These are phyloP conservation scores for Psilocybe tampanensis DNA, from an alignment of 768 basidiomycete genomes.

Conservation along the genomic window DNA sequence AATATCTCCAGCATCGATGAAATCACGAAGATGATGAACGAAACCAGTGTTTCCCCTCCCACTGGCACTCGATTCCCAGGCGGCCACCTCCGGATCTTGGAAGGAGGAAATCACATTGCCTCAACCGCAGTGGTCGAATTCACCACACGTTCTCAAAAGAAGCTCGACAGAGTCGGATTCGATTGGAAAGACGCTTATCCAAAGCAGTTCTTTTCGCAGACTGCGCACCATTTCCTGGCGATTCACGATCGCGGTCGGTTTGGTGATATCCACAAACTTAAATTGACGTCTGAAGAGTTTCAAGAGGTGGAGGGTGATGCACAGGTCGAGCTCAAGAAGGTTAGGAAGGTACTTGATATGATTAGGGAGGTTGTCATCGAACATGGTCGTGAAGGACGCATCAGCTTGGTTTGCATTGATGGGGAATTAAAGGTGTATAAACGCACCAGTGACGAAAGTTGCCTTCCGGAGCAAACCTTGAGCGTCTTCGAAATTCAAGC, in stretches of 20 bases:
- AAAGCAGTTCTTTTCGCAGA: slow-evolving; percentile 72
- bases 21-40: slow-evolving; percentile 34
- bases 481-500: slow-evolving; percentile 29
- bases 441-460: slow-evolving; percentile 43
- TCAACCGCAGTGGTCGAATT: slow-evolving; percentile 48
- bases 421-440: slow-evolving; percentile 52
- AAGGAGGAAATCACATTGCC: slow-evolving; percentile 39
- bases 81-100: slow-evolving; percentile 25
- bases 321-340: slow-evolving; percentile 37
- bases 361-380: slow-evolving; percentile 53
- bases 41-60: slow-evolving; percentile 29
- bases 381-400: slow-evolving; percentile 51
- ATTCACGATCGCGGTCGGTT: slow-evolving; percentile 60
- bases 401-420: slow-evolving; percentile 56
- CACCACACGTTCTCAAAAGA: slow-evolving; percentile 41
- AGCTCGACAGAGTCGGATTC: slow-evolving; percentile 24
- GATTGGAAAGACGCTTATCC: slow-evolving; percentile 67
- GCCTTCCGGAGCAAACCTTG: slow-evolving; percentile 47
- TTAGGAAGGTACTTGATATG: slow-evolving; percentile 39
- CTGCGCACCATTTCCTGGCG: slow-evolving; percentile 59
- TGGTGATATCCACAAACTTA: slow-evolving; percentile 47
- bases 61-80: slow-evolving; percentile 16
- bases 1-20: slow-evolving; percentile 35
- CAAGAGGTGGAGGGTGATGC: slow-evolving; percentile 29
- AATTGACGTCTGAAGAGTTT: slow-evolving; percentile 39